Conservation (phyloP, 148 eudicot species). For the Diospyros lotus region DNA sequence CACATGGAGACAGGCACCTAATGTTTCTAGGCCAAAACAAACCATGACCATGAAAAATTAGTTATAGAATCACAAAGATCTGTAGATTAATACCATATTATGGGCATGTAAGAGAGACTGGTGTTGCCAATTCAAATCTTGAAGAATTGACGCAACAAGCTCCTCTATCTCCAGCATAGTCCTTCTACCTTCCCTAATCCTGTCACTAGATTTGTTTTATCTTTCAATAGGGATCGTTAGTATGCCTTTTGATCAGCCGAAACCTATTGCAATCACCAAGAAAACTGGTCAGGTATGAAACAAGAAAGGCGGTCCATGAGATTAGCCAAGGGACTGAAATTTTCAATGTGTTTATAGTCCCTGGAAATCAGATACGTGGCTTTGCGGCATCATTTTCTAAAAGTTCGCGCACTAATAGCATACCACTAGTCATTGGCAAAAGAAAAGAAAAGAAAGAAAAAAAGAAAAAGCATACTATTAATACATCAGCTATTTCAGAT, state of each 20-base stretch:
- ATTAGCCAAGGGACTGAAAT: no score
- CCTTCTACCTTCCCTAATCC: constrained; percentile 52
- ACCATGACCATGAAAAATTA: not conserved
- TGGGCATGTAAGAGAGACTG: constrained; percentile 52
- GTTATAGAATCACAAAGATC: not conserved
- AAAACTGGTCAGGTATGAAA: constrained; percentile 6
- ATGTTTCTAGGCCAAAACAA: not conserved
- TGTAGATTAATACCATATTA: constrained; percentile 27
- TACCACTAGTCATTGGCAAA: constrained; percentile 21
- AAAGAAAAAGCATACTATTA: no score
- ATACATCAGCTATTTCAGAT: constrained; percentile 57
- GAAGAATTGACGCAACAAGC: constrained; percentile 54
- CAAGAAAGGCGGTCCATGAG: not conserved
- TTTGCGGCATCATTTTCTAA: not conserved
- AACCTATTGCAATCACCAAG: constrained; percentile 27
- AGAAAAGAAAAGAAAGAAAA: no score
- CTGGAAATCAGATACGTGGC: no score
- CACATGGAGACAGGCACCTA: not conserved
- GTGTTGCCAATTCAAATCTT: constrained; percentile 48
- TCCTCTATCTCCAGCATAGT: constrained; percentile 63
- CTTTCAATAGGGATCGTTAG: constrained; percentile 51
- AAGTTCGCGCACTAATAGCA: not conserved
- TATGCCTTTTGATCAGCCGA: constrained; percentile 62
- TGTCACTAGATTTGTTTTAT: constrained; percentile 48
- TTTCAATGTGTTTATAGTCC: no score